Percentiles rank a stretch among this genome's conserved stretches.
These are phyloP conservation scores for Hymenochaete sp. DNA, from an alignment of 1,284 basidiomycete species.

Conservation along the genomic window DNA sequence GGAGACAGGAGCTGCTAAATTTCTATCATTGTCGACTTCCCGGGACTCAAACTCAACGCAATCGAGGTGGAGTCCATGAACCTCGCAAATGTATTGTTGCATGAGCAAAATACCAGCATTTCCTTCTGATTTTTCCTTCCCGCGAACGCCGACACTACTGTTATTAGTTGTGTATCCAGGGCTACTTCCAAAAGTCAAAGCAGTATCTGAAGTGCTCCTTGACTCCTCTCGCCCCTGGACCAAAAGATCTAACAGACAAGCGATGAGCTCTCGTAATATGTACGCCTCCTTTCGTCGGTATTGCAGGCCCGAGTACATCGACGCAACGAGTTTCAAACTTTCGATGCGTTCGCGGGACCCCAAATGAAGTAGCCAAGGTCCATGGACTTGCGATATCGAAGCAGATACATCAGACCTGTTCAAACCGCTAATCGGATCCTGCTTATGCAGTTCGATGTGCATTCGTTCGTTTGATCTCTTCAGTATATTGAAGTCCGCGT, in stretches of 20 bases:
- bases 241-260: conserved; percentile 70
- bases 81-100: conserved; percentile 63
- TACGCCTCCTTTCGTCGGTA: conserved; percentile 81
- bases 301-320: conserved; percentile 69
- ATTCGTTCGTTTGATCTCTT: neutral
- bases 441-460: neutral
- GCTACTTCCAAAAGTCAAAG: conserved; percentile 32
- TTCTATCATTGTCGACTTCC: conserved; percentile 4
- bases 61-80: conserved; percentile 73
- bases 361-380: conserved; percentile 79
- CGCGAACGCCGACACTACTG: conserved; percentile 57
- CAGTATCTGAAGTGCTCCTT: conserved; percentile 27
- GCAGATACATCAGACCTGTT: conserved; percentile 58
- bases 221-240: conserved; percentile 70
- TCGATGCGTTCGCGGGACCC: conserved; percentile 66
- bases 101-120: conserved; percentile 71
- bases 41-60: conserved; percentile 36
- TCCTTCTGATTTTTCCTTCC: conserved; percentile 65
- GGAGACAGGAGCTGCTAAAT: neutral
- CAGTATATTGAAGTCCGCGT: neutral
- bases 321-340: conserved; percentile 60
- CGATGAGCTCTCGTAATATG: conserved; percentile 75
- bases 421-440: conserved; percentile 39
- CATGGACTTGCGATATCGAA: conserved; percentile 62
- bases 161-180: conserved; percentile 41